Base-by-base conservation (phyloP, 805 yeast species). In the Zygosaccharomyces bisporus region DNA sequence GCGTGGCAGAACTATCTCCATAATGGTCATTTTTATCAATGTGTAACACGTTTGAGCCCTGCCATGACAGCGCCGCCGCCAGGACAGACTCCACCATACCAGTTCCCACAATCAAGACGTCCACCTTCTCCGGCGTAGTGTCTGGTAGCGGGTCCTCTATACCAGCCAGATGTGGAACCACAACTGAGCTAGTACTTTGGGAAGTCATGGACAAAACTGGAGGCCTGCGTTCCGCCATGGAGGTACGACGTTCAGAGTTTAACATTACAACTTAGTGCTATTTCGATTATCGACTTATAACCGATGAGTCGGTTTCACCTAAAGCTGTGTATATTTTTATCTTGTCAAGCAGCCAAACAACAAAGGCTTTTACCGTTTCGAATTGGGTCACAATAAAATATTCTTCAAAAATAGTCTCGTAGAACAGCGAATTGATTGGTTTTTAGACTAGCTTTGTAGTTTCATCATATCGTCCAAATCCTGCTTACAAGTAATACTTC, bases 31-130 rank as follows among this genome's bases (percentile, higher is more conserved):
- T 84, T 34, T 80, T 72, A 63, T 93, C 99, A 23, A 93, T 79
- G 60, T 93, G 99, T 34, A 93, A 70, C 6, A 93, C 97, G 52
- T 76, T 80, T n/a, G 93, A 80, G n/a, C 99, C 99, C 56, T 88
- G 96, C 98, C 99, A 93, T 9, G 97, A 84, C 37, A 93, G 72
- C 0, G 97, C 91, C 9, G 97, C 95, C 0, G 98, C 96, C 39
- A 89, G 67, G 9, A 93, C 81, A 53, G 88, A 79, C 63, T 93
- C 96, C 2, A 81, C 83, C 33, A 93, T 72, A 3, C 98, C 98
- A 0, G 99, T 91, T 29, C 99, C 99, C 51, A 85, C 79, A 44
- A 93, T 85, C 23, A 93, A 73, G 10, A 93, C 95, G 60, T 93
- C 99, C 54, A 88, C 86, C 49, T 81, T 69, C 21, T 82, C 86